Conservation (phyloP, 371 early-diverging fungal genomes). For the Haplosporangium sp. region DNA sequence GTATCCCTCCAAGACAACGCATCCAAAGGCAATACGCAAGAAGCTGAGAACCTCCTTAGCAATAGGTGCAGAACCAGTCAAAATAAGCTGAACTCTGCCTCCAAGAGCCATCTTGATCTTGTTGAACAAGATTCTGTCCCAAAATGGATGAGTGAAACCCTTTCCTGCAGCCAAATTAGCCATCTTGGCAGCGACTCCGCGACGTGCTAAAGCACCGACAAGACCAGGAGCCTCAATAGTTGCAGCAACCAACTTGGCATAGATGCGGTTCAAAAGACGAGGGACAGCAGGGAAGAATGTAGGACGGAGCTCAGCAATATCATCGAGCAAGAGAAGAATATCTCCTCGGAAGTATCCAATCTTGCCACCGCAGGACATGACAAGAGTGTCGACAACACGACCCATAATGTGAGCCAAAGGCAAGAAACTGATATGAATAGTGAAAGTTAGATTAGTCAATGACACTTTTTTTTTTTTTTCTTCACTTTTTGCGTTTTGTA, state of each 20-base stretch:
- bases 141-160: conserved; percentile 77
- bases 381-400: conserved; percentile 60
- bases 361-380: conserved; percentile 66
- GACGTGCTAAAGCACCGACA: conserved; percentile 73
- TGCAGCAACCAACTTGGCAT: conserved; percentile 80
- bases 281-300: conserved; percentile 93
- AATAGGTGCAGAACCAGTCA: conserved; percentile 95
- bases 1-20: conserved; percentile 82
- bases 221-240: conserved; percentile 75
- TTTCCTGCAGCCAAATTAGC: conserved; percentile 71
- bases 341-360: conserved; percentile 93
- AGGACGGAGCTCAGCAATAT: conserved; percentile 83
- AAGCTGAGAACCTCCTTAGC: conserved; percentile 88
- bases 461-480: not conserved
- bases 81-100: conserved; percentile 85
- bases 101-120: conserved; percentile 91
- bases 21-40: conserved; percentile 85
- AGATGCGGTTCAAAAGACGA: conserved; percentile 90
- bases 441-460: not conserved
- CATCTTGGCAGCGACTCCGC: conserved; percentile 74
- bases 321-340: conserved; percentile 83
- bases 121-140: conserved; percentile 94
- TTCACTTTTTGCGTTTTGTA: no score
- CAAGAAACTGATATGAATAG: conserved; percentile 65
- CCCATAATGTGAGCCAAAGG: conserved; percentile 85